Base-by-base conservation (phyloP, 2,329 filamentous ascomycete species). In the Penicillium sp. region DNA sequence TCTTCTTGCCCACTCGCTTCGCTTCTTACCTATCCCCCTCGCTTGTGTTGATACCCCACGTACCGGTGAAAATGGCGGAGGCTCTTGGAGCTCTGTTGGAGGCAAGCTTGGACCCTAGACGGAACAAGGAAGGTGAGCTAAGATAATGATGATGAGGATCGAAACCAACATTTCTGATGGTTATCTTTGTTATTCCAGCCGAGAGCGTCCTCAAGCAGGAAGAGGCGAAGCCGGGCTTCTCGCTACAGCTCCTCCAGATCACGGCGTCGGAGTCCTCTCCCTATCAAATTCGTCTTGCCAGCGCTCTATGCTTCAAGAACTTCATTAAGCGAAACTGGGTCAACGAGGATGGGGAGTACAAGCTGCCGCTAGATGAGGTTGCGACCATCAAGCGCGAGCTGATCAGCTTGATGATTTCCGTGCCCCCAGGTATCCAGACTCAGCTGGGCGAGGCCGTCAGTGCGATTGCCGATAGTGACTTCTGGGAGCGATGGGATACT, bases 391-490 rank as follows among this genome's bases (percentile, higher is more conserved):
- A 98, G 73, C 81, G 83, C 60, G 90, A 96, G 73, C 80, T 98
- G 47, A 91, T 98, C 58, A 91, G 88, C 41, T 76, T 98, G 57
- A 98, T 98, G 93, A 94, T 96, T 58, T 83, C 84, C 7, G 89
- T 93, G 16, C 93, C 91, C 3, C 67, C 86, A 13, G 84, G 81
- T 45, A 86, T 98, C 51, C 94, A 97, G 70, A 82, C 87, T 45
- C 93, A 98, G 70, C 79, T 98, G 25, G 93, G 93, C 54, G 93
- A 97, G 63, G 90, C 93, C 48, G 94, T 97, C 66, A 96, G 91
- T 69, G 81, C 94, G 56, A 97, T 98, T 58, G 93, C 93, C 45
- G 91, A 97, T 69, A 97, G 90, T 53, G 93, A 98, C 66, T 98
- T 98, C 68, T 98, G 86, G 84, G 77, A 86, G 67, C 79, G 86